Base-by-base conservation (phyloP, 73 alveolate species). In the Stentor coeruleus region DNA sequence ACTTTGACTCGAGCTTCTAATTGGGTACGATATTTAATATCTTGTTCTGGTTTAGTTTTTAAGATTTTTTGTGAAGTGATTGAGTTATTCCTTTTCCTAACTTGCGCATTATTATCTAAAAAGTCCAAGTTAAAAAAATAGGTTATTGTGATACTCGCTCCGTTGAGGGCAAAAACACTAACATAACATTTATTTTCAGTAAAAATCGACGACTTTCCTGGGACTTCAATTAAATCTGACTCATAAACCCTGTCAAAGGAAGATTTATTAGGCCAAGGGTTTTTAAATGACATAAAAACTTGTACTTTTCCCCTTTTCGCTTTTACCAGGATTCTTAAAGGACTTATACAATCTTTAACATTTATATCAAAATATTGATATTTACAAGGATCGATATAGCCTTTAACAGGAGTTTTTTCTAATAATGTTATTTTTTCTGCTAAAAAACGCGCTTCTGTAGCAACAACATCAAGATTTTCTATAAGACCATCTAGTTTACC, bases 281-380 rank as follows among this genome's bases (percentile, higher is more conserved):
- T 66, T 66, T 66, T 66, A 33, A 66, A 66, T 20, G 79, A 66
- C 14, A 31, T 31, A 33, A 66, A 66, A 66, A 20, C 33, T 66
- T 66, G 40, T 33, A 66, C n/a, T 20, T 15, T 20, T 20, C 79
- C 79, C 33, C 33, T 66, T 66, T 66, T 31, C 33, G n/a, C 14
- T 66, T 20, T 31, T 20, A 66, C 33, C 33, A 28, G n/a, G 14
- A 66, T 40, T 33, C 39, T 66, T 31, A 66, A 2, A 2, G 79
- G 79, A 66, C 40, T 20, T 14, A 31, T 20, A 20, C n/a, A 66
- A 33, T 66, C 79, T 2, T 33, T 66, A 66, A 66, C 79, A 20
- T 26, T 20, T 20, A 66, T 40, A 0, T 20, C n/a, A 31, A 66
- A 66, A 66, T 28, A 66, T 33, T 66, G 79, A 66, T 66, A 66